Evolutionary conservation across 176 grass and related monocot species (phyloP).

Genomic region (Carex myosuroides): DNA sequence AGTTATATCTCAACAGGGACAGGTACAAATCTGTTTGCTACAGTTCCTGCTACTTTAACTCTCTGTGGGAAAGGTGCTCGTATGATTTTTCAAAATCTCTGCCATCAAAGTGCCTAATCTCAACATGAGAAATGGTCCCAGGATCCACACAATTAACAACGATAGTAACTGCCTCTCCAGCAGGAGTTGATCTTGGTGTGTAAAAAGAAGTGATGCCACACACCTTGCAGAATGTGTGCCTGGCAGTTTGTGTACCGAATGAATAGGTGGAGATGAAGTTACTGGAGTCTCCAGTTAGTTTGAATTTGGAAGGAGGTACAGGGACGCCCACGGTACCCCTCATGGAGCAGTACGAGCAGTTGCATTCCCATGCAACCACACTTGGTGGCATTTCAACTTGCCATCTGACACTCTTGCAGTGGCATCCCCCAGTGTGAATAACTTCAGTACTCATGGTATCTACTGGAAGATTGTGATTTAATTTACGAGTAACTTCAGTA

Average conservation of each 20-base stretch:
- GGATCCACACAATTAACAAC: slow-evolving; percentile 44
- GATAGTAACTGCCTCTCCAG: slow-evolving; percentile 41
- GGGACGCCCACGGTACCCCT: slow-evolving; percentile 47
- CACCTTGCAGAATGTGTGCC: slow-evolving; percentile 70
- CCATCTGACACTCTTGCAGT: slow-evolving; percentile 64
- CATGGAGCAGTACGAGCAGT: slow-evolving; percentile 67
- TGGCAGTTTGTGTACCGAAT: slow-evolving; percentile 70
- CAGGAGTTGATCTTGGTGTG: slow-evolving; percentile 51
- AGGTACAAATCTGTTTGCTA: not conserved
- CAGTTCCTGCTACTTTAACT: not conserved
- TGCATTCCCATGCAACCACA: slow-evolving; percentile 60
- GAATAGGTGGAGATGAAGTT: slow-evolving; percentile 61
- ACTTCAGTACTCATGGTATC: slow-evolving; percentile 34
- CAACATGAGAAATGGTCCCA: slow-evolving; percentile 55
- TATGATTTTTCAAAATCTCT: slow-evolving; percentile 47
- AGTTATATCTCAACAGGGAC: not conserved
- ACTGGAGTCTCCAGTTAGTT: slow-evolving; percentile 27
- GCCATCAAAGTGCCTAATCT: slow-evolving; percentile 47
- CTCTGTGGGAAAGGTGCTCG: slow-evolving; percentile 20
- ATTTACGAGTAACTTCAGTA: not conserved
- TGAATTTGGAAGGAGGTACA: slow-evolving; percentile 52
- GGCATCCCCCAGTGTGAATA: slow-evolving; percentile 64
- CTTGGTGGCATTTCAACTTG: slow-evolving; percentile 42
- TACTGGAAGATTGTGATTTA: not conserved
- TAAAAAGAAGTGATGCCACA: slow-evolving; percentile 91